Conservation (phyloP, 495 filamentous ascomycete species). For the Talaromyces adpressus region DNA sequence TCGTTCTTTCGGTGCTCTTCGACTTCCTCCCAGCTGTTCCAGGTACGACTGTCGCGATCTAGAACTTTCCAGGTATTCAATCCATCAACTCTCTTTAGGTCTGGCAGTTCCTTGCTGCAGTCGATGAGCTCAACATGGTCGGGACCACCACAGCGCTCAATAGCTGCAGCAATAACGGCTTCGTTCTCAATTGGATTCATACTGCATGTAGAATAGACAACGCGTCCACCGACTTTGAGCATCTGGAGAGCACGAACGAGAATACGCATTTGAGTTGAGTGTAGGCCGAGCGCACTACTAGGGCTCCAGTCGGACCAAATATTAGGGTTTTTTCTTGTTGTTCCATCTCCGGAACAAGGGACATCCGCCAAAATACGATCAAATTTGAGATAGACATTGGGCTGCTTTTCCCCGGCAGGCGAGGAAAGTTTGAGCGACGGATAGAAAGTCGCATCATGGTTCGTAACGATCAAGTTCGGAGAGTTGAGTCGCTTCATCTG, state of each 20-base stretch:
- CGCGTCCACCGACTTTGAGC: conserved; percentile 87
- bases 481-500: conserved; percentile 95
- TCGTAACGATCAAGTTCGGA: conserved; percentile 93
- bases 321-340: conserved; percentile 79
- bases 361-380: conserved; percentile 95
- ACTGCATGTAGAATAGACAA: conserved; percentile 96
- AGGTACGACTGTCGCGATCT: conserved; percentile 70
- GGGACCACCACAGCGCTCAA: conserved; percentile 81
- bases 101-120: conserved; percentile 66
- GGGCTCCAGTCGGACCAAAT: conserved; percentile 95
- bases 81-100: conserved; percentile 66
- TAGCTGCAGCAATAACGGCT: conserved; percentile 79
- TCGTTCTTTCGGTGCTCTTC: conserved; percentile 50
- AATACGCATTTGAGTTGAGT: conserved; percentile 79
- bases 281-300: conserved; percentile 72
- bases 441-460: conserved; percentile 95
- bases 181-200: conserved; percentile 98
- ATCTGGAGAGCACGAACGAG: conserved; percentile 90
- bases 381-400: conserved; percentile 81
- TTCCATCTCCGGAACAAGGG: conserved; percentile 94
- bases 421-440: conserved; percentile 72
- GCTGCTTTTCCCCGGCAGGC: conserved; percentile 38
- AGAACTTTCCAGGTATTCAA: conserved; percentile 78
- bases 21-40: conserved; percentile 73
- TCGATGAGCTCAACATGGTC: conserved; percentile 78